Evolutionary conservation across 805 yeast species (phyloP), one percentile per base, ranked within the genome.

Genomic region (Pichia paraexigua): DNA sequence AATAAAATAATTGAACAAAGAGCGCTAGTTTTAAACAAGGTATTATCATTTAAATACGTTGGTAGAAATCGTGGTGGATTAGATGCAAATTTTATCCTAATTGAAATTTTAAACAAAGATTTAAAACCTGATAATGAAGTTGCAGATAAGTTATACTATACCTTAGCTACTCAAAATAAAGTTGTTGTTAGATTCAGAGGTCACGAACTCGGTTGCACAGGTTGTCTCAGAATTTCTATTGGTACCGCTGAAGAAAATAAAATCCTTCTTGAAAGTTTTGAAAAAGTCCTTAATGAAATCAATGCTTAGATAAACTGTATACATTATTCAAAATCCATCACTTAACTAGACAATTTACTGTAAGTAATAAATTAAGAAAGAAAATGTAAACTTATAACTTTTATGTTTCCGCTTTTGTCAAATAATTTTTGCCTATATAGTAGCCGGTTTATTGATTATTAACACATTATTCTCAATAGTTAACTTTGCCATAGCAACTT

Each of bases 151-250:
- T 73, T 90, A 17, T 94, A 92, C 65, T 74, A 75, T 53, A 72
- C 68, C 43, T 69, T 94, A 62, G 99, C 99, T 0, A 77, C 75
- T 28, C 76, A 78, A 24, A 79, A 82, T 44, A 80, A 79, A 35
- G 90, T 92, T 22, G 98, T 94, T 45, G 87, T 92, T 17, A 79
- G 99, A 68, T 94, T 79, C 64, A 79, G 99, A 71, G 99, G 99
- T 30, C 78, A 72, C 37, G 99, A 94, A 70, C 76, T 82, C 44
- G 95, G 96, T 40, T 94, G 99, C 65, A 71, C 71, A 5, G 99
- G 99, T 32, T 88, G 89, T 46, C 71, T 94, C 48, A 79, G 99
- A 68, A 78, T 91, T 24, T 87, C 97, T 1, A 72, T 94, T 35
- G 99, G 99, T 18, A 90, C 96, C 0, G 70, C 66, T 25, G 80